Percentiles rank a stretch among this genome's conserved stretches.
Conservation (phyloP, 2,329 filamentous ascomycete genomes). For the Fusarium nygamai region DNA sequence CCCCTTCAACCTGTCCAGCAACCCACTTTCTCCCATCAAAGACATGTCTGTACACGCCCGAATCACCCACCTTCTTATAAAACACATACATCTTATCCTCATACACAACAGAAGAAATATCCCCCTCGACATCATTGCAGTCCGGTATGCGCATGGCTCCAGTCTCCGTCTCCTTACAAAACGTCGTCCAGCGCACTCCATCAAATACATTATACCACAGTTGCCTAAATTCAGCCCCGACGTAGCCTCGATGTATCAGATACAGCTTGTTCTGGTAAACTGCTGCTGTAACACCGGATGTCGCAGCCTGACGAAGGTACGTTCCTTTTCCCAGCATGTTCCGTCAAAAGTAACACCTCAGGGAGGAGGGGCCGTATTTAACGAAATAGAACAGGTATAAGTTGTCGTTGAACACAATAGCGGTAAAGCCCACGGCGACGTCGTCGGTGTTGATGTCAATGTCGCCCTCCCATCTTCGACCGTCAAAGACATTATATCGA, state of each 20-base stretch:
- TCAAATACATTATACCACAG: background rate
- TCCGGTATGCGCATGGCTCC: background rate
- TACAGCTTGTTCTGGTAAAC: background rate
- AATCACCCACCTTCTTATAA: background rate
- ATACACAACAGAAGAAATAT: background rate
- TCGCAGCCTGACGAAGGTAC: accelerated
- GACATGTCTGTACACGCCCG: background rate
- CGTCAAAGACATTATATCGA: background rate
- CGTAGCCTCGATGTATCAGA: background rate
- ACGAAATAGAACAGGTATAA: background rate
- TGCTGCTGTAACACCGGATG: background rate
- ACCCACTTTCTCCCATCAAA: background rate
- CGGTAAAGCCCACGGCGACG: background rate
- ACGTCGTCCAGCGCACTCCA: background rate
- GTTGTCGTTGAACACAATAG: background rate
- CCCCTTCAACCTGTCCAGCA: accelerated
- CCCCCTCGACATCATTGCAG: background rate
- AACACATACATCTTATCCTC: background rate
- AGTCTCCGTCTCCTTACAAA: background rate
- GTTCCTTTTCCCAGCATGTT: background rate
- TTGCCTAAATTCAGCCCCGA: accelerated
- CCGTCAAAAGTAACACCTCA: background rate
- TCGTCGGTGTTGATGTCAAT: background rate
- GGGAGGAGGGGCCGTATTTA: accelerated
- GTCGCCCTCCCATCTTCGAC: background rate